Base-by-base conservation (phyloP, 2,329 filamentous ascomycete genomes). In the Penicillium janthinellum region DNA sequence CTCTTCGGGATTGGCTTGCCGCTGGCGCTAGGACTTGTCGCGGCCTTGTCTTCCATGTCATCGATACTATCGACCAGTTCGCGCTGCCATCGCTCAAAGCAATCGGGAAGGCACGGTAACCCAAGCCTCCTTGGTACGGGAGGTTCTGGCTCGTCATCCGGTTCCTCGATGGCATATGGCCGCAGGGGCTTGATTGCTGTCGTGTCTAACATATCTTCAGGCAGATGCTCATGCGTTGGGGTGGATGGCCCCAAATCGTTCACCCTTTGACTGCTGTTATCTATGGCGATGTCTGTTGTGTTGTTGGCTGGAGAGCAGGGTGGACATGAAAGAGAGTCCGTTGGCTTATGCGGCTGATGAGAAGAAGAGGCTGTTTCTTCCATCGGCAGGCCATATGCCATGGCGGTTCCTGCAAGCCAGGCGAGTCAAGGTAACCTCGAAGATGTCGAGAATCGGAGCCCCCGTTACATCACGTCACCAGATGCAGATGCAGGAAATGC, bases 131-230 rank as follows among this genome's bases (percentile, higher is more conserved):
- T 47, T 38, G 42, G 48, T 8, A 51, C 25, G 15, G 31, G n/a
- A 28, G 53, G 31, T 11, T 48, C 44, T 7, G 66, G 41, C 2
- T 73, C 70, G 37, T 74, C 71, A 15, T 71, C 70, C 7, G 74
- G 71, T 50, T 77, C 75, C 58, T 76, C 75, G n/a, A 77, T 69
- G 28, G 66, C 73, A 62, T 79, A 79, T 15, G 78, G 78, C 20
- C 64, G 69, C 20, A 79, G 64, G 3, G 75, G 67, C 56, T 75
- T 68, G 12, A 69, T 61, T 54, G 72, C 64, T 28, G 2, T 34
- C 3, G 17, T 41, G 25, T 47, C 42, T 44, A 25, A 31, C 34
- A 37, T 17, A 15, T 48, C 2, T 17, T 50, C 38, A 6, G 44
- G 67, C 56, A 72, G 65, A 34, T 75, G 12, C 4, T 54, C 56